Evolutionary conservation across 2,329 filamentous ascomycete genomes (phyloP), one percentile per base, ranked within the genome.

Genomic region (Thielaviopsis populi): DNA sequence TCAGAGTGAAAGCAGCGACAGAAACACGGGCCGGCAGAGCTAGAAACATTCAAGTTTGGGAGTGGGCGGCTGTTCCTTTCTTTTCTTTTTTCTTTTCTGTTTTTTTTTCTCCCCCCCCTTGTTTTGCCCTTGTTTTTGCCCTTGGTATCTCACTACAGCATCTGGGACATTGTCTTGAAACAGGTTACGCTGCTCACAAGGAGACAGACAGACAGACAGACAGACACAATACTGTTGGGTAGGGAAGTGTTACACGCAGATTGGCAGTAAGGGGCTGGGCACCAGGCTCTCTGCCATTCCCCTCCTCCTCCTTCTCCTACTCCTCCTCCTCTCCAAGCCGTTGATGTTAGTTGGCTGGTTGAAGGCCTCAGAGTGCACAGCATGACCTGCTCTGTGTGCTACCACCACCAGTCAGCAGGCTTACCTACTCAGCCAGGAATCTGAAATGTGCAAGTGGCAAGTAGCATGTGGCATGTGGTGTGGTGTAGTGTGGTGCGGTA

Each of bases 321-420:
- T n/a, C n/a, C n/a, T n/a, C n/a, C n/a, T n/a, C n/a, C n/a, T n/a
- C n/a, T n/a, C n/a, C n/a, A n/a, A n/a, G 15, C 17, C n/a, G 42
- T 46, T 46, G 42, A 37, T 37, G 33, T 33, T 7, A 3, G 30
- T n/a, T n/a, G n/a, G n/a, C n/a, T 37, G 33, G 33, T 37, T 37
- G 33, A 56, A 33, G 53, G 53, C 53, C 53, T 56, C 53, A 56
- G 27, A 56, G 53, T 37, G 53, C 53, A 56, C 27, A 56, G 53
- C 27, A 56, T 56, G 53, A 56, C 53, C 4, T 56, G 48, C 48
- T 15, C n/a, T 27, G 46, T 50, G 46, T 50, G n/a, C 17, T 46
- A n/a, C n/a, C n/a, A 33, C 3, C 30, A 33, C 7, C 30, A 33
- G 30, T 3, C 30, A 33, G 30, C 30, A 33, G 30, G 30, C 30